phyloP scores from a whole-genome alignment of 345 rosid genomes.

The Brassica rapa region DNA sequence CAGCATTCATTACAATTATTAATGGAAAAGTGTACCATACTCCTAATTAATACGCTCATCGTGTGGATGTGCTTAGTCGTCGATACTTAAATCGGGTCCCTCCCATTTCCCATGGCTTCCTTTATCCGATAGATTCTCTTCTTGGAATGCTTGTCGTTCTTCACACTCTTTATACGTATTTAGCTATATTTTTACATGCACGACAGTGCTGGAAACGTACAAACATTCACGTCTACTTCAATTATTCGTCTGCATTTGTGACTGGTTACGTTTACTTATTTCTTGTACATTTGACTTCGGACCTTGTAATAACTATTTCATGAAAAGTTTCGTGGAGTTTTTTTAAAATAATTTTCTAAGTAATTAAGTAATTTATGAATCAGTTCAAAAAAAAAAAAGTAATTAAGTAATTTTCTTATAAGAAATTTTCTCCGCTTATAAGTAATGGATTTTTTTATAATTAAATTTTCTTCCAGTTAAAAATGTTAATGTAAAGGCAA shows the following conservation, averaged over 20 bases:
- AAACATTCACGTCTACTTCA: not conserved
- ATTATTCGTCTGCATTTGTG: not conserved
- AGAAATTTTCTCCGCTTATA: too few relatives aligned
- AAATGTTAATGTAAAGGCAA: not conserved
- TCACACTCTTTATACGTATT: not conserved
- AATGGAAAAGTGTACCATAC: too few relatives aligned
- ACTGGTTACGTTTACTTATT: not conserved
- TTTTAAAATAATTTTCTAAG: too few relatives aligned
- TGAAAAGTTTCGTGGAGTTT: not conserved
- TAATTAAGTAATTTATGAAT: too few relatives aligned
- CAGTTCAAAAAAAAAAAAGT: too few relatives aligned
- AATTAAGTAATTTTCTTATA: too few relatives aligned
- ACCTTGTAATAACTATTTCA: not conserved
- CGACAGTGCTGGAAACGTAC: not conserved
- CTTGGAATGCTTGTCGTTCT: constrained; percentile 8
- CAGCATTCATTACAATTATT: too few relatives aligned
- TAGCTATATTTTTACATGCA: not conserved
- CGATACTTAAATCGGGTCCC: too few relatives aligned
- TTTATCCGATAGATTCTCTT: too few relatives aligned
- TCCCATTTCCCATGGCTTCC: too few relatives aligned
- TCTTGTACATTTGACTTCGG: not conserved
- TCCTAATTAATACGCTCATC: not conserved
- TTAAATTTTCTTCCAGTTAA: too few relatives aligned
- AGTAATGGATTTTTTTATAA: too few relatives aligned
- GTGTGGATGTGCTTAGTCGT: not conserved